Conservation (phyloP, 1,284 basidiomycete genomes). For the Schizopora paradoxa region DNA sequence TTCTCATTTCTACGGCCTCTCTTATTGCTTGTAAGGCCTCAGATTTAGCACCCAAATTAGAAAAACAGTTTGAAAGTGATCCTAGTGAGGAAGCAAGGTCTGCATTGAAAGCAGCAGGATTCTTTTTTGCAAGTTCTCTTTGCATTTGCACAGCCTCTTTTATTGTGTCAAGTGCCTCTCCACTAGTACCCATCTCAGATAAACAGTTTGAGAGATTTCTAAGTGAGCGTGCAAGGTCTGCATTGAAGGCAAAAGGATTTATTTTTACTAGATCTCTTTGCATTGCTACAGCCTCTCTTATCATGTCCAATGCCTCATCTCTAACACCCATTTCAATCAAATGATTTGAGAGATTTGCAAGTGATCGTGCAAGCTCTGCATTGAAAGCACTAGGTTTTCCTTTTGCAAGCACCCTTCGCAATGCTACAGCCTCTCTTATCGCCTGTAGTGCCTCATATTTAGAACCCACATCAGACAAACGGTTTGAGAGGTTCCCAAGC, state of each 20-base stretch:
- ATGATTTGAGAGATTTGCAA: too few species aligned
- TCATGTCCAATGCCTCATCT: too few species aligned
- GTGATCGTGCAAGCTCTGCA: background rate
- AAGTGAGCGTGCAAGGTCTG: background rate
- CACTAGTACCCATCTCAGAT: too few species aligned
- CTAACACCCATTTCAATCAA: too few species aligned
- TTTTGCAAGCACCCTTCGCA: background rate
- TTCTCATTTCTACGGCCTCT: background rate
- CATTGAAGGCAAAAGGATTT: background rate
- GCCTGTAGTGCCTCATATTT: background rate
- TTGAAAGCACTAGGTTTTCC: background rate
- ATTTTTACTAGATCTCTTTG: too few species aligned
- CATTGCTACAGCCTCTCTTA: too few species aligned
- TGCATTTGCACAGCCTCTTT: background rate
- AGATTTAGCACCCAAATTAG: background rate
- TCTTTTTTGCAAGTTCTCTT: background rate
- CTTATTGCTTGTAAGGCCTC: background rate
- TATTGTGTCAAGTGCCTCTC: background rate
- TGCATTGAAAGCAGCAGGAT: background rate
- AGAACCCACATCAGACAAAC: background rate
- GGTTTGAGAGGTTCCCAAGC: background rate
- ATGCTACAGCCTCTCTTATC: background rate
- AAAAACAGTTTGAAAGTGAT: background rate
- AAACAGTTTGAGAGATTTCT: background rate
- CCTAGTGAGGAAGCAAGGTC: background rate